phyloP scores from a whole-genome alignment of 169 alveolate genomes.

The Plasmodium knowlesi region DNA sequence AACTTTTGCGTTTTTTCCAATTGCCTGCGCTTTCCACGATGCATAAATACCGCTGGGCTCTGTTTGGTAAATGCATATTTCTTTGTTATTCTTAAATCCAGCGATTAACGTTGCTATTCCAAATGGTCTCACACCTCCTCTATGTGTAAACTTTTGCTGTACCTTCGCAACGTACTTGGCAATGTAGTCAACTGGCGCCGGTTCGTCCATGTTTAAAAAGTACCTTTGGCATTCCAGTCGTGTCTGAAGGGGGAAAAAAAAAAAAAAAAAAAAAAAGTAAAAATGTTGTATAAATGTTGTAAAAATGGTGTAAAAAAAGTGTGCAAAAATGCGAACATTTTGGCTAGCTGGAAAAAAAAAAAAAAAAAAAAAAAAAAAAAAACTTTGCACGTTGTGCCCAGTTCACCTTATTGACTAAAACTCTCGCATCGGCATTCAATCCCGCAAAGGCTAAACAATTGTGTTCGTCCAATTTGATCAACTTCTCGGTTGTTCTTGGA shows the following conservation, averaged over 20 bases:
- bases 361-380: neutral
- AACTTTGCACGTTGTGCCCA: neutral
- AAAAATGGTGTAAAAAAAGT: neutral
- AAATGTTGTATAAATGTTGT: too few species aligned
- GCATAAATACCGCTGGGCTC: slow-evolving; percentile 99
- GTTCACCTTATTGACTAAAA: slow-evolving; percentile 92
- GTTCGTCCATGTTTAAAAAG: slow-evolving; percentile 95
- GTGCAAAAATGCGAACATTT: neutral
- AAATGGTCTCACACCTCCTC: slow-evolving; percentile 99
- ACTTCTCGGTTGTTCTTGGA: slow-evolving; percentile 92
- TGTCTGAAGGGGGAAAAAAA: slow-evolving; percentile 79
- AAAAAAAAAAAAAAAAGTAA: neutral
- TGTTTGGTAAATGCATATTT: slow-evolving; percentile 95
- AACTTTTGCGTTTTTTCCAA: slow-evolving; percentile 97
- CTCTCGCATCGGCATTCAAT: slow-evolving; percentile 99
- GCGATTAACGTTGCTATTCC: slow-evolving; percentile 97
- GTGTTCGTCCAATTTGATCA: slow-evolving; percentile 94
- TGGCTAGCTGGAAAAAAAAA: neutral
- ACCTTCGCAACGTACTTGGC: slow-evolving; percentile 95
- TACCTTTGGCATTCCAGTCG: slow-evolving; percentile 97
- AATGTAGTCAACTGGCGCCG: slow-evolving; percentile 96
- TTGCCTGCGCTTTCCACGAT: slow-evolving; percentile 98
- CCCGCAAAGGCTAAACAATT: slow-evolving; percentile 98
- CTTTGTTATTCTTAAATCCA: slow-evolving; percentile 92
- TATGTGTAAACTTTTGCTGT: slow-evolving; percentile 96